Conservation (phyloP, 768 basidiomycete genomes). For the Psilocybe subaeruginosa region DNA sequence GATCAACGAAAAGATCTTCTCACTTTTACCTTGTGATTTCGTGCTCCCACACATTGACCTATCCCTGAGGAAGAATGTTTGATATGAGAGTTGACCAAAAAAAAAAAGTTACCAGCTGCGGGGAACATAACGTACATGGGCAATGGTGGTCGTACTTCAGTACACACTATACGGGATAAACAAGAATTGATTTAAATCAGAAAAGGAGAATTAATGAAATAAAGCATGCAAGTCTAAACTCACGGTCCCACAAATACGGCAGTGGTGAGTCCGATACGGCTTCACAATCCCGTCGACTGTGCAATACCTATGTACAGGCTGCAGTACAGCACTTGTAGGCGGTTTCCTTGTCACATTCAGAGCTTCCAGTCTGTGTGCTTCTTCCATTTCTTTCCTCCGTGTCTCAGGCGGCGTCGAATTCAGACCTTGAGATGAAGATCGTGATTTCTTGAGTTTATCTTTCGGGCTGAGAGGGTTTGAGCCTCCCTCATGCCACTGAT, state of each 20-base stretch:
- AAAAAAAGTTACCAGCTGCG: neutral
- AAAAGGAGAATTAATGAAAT: neutral
- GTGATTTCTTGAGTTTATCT: conserved; percentile 13
- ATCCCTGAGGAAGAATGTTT: conserved; percentile 60
- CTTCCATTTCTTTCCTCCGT: conserved; percentile 1
- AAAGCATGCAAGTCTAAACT: conserved; percentile 27
- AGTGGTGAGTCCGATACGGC: conserved; percentile 80
- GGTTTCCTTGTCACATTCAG: conserved; percentile 36
- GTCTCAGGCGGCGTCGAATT: neutral
- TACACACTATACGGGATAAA: conserved; percentile 55
- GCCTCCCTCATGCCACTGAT: neutral
- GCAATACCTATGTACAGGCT: conserved; percentile 73
- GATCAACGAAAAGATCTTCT: neutral
- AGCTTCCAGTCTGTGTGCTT: conserved; percentile 8
- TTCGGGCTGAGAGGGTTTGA: neutral
- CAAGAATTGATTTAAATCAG: neutral
- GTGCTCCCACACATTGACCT: conserved; percentile 92
- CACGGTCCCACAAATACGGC: conserved; percentile 81
- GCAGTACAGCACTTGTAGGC: conserved; percentile 45
- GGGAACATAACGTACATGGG: conserved; percentile 60
- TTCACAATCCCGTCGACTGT: conserved; percentile 64
- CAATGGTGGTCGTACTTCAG: conserved; percentile 90
- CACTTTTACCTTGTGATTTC: conserved; percentile 76
- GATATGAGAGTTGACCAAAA: neutral
- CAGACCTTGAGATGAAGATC: neutral